phyloP scores from a whole-genome alignment of 495 filamentous ascomycete genomes.

The Diplogelasinospora grovesii region DNA sequence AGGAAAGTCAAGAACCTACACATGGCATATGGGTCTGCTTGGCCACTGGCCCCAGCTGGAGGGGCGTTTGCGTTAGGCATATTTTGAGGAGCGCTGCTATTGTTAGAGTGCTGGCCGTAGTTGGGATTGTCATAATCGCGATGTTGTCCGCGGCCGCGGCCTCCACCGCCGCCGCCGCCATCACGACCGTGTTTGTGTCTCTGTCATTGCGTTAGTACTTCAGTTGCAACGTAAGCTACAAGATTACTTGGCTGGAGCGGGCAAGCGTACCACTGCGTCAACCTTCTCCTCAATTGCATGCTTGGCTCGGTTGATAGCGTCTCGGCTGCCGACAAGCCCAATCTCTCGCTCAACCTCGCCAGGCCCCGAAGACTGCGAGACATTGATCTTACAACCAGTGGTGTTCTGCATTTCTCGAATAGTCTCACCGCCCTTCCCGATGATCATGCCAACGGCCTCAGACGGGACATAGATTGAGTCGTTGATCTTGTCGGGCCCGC shows the following conservation, averaged over 20 bases:
- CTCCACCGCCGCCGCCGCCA: slow-evolving; percentile 36
- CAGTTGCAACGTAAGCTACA: not conserved
- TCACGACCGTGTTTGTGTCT: slow-evolving; percentile 48
- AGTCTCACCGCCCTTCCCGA: slow-evolving; percentile 79
- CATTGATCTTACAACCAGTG: slow-evolving; percentile 85
- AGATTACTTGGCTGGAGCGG: too few relatives aligned
- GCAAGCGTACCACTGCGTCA: slow-evolving; percentile 72
- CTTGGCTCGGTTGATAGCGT: slow-evolving; percentile 67
- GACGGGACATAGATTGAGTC: slow-evolving; percentile 76
- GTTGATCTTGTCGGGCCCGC: slow-evolving; percentile 57
- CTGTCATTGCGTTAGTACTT: slow-evolving; percentile 29
- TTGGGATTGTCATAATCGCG: slow-evolving; percentile 39
- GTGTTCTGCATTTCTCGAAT: slow-evolving; percentile 80
- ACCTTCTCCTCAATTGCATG: slow-evolving; percentile 79
- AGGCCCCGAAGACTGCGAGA: slow-evolving; percentile 62
- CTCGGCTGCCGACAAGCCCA: slow-evolving; percentile 64
- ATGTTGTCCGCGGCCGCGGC: slow-evolving; percentile 34
- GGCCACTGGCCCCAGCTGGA: slow-evolving; percentile 15
- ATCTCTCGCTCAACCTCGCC: slow-evolving; percentile 72
- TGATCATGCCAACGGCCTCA: slow-evolving; percentile 86
- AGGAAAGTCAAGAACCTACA: slow-evolving; percentile 15
- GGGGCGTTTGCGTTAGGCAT: slow-evolving; percentile 15
- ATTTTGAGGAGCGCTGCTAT: slow-evolving; percentile 17
- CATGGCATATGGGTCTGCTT: slow-evolving; percentile 26
- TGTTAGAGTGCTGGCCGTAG: slow-evolving; percentile 29